Percentiles rank a stretch among this genome's conserved stretches.
These are phyloP conservation scores for Lactifluus piperatus DNA, from an alignment of 768 basidiomycete genomes.

Conservation along the genomic window DNA sequence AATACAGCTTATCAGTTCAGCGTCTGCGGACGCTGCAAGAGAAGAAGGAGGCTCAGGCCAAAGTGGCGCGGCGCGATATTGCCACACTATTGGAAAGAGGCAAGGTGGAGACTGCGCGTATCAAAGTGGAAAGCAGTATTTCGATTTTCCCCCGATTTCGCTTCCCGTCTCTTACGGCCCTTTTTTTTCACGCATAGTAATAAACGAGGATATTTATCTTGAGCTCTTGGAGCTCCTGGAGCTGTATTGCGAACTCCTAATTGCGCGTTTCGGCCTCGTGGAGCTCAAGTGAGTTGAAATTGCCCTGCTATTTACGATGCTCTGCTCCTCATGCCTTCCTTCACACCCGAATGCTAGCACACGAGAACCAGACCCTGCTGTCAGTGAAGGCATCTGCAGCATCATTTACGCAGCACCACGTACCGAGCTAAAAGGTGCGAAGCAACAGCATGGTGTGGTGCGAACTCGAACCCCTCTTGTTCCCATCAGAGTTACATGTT, in stretches of 20 bases:
- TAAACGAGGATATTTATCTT: constrained; percentile 76
- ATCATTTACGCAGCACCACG: constrained; percentile 88
- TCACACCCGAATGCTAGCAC: constrained; percentile 33
- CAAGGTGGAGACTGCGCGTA: constrained; percentile 75
- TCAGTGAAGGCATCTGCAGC: constrained; percentile 78
- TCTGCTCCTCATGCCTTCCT: not conserved
- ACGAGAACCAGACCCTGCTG: constrained; percentile 80
- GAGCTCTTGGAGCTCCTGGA: constrained; percentile 90
- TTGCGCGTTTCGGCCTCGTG: constrained; percentile 85
- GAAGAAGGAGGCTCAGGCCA: constrained; percentile 86
- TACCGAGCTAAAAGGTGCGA: constrained; percentile 78
- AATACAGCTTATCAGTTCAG: constrained; percentile 68
- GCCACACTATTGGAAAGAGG: constrained; percentile 70
- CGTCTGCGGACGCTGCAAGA: constrained; percentile 78
- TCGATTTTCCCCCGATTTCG: constrained; percentile 11
- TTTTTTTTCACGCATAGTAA: constrained; percentile 38
- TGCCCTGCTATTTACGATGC: not conserved
- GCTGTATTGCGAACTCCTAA: constrained; percentile 88
- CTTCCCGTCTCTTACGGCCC: constrained; percentile 7
- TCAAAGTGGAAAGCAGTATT: constrained; percentile 77
- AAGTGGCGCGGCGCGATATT: constrained; percentile 66
- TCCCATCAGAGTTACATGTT: constrained; percentile 66
- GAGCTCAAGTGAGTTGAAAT: constrained; percentile 64
- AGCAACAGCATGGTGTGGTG: not conserved
- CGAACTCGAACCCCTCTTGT: not conserved